Evolutionary conservation across 2,329 filamentous ascomycete genomes (phyloP), one percentile per base, ranked within the genome.

Genomic region (Alternaria metachromatica): DNA sequence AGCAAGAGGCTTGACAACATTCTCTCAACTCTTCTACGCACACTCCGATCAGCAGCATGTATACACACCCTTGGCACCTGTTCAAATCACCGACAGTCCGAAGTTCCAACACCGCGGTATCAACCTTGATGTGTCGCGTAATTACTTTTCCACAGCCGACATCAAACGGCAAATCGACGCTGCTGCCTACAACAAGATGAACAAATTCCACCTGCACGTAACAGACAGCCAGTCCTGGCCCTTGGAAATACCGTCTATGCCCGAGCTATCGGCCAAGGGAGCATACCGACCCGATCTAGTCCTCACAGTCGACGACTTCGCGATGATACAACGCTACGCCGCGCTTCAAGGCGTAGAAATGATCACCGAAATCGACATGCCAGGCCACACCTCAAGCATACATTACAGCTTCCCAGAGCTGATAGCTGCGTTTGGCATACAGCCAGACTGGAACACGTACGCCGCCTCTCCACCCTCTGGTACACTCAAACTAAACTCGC

Each of bases 141-240:
- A 89, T 73, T 96, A 86, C 81, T 92, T 90, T 79, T 85, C 87
- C 1, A 82, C 92, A 23, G 78, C 83, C 4, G 87, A 92, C 72
- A 89, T 97, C 69, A 85, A 89, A 73, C 88, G 89, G 55, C 92
- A 89, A 57, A 92, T 97, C 68, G 92, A 96, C 74, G 91, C 89
- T 44, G 81, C 92, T 68, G 84, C 91, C 2, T 93, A 89, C 86
- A 93, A 90, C 82, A 96, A 96, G 82, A 87, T 96, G 84, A 96
- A 96, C 81, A 86, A 89, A 6, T 85, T 96, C 60, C 93, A 96
- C 80, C 83, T 95, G 58, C 93, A 96, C 82, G 85, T 90, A 61
- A 96, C 92, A 5, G 93, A 96, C 79, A 89, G 90, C 15, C 93
- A 96, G 79, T 92, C 92, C 5, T 96, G 93, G 91, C 93, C 93